These are phyloP conservation scores for Colletotrichum sp. DNA, from an alignment of 2,329 filamentous ascomycete species.

Conservation along the genomic window DNA sequence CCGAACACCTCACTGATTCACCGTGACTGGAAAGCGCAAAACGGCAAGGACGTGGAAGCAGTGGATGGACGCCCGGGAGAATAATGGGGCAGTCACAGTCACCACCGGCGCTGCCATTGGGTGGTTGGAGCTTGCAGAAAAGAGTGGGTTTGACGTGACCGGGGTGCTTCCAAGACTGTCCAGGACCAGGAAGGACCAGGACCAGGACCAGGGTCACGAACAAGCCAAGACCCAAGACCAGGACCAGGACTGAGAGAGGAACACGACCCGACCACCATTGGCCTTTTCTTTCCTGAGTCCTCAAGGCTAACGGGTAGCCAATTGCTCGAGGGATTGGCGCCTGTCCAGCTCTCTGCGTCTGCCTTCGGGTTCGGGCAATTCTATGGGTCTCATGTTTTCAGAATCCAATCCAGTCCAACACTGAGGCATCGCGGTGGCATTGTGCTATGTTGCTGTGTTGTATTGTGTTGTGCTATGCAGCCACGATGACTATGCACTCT, in stretches of 20 bases:
- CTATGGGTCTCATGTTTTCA: background rate
- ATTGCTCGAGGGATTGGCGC: background rate
- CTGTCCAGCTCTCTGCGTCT: background rate
- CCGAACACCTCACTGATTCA: background rate
- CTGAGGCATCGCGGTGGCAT: background rate
- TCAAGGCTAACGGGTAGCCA: too few relatives aligned
- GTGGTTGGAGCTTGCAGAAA: slow-evolving; percentile 17
- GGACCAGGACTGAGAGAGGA: background rate
- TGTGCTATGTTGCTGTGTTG: background rate
- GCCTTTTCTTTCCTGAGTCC: background rate
- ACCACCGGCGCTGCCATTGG: background rate
- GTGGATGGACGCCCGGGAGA: background rate
- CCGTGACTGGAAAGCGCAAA: background rate
- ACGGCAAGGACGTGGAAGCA: background rate
- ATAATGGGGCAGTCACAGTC: background rate
- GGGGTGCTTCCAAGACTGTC: background rate
- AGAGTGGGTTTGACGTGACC: slow-evolving; percentile 12
- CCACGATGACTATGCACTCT: background rate
- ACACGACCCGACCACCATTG: background rate
- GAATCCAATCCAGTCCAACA: background rate
- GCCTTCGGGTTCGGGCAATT: background rate
- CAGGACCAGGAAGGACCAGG: background rate
- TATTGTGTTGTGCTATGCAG: background rate
- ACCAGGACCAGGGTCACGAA: background rate
- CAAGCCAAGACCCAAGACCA: background rate